phyloP scores from a whole-genome alignment of 257 asterid genomes.

The Plectranthus barbatus region DNA sequence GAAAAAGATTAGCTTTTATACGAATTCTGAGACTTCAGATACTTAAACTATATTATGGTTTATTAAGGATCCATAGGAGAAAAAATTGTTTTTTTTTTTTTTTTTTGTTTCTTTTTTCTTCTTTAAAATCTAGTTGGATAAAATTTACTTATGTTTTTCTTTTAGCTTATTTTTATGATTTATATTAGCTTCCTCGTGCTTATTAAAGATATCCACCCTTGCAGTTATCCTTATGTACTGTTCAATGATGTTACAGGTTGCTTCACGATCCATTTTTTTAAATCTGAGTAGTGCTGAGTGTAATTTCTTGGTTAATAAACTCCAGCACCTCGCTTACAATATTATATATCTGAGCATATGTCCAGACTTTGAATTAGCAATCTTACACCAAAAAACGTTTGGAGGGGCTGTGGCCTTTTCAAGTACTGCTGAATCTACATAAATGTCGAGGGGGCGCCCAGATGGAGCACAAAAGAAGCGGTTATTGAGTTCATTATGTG shows the following conservation, averaged over 20 bases:
- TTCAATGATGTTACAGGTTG: conserved; percentile 20
- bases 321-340: conserved; percentile 14
- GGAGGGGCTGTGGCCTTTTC: conserved; percentile 24
- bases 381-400: not conserved
- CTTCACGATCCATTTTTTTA: conserved; percentile 1
- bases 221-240: conserved; percentile 9
- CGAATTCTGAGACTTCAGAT: not conserved
- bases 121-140: not conserved
- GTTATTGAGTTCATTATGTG: conserved; percentile 45
- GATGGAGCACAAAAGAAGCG: conserved; percentile 81
- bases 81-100: not conserved
- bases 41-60: not conserved
- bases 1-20: too few species aligned
- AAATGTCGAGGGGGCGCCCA: conserved; percentile 81
- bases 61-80: not conserved
- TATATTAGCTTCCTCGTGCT: not conserved
- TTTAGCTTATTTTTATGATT: not conserved
- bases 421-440: conserved; percentile 17
- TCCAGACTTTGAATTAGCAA: conserved; percentile 10
- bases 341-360: conserved; percentile 19
- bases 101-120: not conserved
- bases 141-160: not conserved
- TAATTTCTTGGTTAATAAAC: conserved; percentile 10
- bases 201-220: not conserved
- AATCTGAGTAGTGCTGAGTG: not conserved